A percentile compares a stretch with the other conserved stretches of the same genome.
phyloP scores from a whole-genome alignment of 148 eudicot species.

The Silene conica region DNA sequence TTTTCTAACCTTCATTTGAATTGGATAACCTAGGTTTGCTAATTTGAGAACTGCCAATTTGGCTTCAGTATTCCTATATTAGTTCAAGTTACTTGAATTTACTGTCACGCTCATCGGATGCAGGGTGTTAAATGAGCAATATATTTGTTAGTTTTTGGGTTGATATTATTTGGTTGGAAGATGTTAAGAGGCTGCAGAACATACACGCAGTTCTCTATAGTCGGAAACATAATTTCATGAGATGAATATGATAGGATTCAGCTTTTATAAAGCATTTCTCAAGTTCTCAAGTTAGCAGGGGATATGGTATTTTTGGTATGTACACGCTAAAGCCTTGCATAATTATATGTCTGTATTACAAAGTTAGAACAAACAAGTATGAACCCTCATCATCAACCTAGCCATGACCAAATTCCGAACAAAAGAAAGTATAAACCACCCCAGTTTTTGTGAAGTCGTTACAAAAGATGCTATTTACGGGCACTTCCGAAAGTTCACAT shows the following conservation, averaged over 20 bases:
- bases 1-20: neutral
- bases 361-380: no score
- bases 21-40: neutral
- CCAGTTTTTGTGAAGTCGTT: no score
- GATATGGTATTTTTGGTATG: no score
- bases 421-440: no score
- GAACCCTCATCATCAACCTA: no score
- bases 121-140: neutral
- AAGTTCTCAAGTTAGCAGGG: neutral
- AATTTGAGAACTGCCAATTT: neutral
- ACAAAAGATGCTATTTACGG: no score
- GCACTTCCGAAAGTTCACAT: no score
- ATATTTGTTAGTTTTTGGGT: neutral
- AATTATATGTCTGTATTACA: no score
- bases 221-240: neutral
- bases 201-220: neutral
- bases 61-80: neutral
- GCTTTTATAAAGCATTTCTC: neutral
- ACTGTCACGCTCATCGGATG: neutral
- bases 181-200: neutral
- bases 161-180: neutral
- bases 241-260: neutral
- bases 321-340: no score
- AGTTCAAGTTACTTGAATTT: neutral
- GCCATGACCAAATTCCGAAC: no score